Conservation (phyloP, 2,329 filamentous ascomycete species). For the Hymenoscyphus fraxineus region DNA sequence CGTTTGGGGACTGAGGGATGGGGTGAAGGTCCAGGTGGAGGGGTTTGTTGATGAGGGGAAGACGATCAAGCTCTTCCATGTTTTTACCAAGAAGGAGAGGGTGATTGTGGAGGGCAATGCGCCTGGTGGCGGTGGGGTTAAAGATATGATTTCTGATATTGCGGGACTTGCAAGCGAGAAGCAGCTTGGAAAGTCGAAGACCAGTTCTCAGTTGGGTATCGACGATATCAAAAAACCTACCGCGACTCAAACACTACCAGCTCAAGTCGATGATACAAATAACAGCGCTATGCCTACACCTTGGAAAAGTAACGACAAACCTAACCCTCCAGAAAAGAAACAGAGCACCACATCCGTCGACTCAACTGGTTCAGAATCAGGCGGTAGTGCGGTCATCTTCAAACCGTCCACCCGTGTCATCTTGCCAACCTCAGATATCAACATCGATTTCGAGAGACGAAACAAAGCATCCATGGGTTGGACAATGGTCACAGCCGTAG, state of each 20-base stretch:
- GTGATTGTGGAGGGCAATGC: constrained; percentile 59
- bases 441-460: constrained; percentile 82
- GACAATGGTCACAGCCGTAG: constrained; percentile 88
- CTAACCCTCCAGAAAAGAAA: not conserved
- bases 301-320: not conserved
- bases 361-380: constrained; percentile 43
- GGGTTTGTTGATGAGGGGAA: constrained; percentile 87
- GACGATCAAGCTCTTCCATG: constrained; percentile 78
- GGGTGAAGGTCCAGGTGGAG: constrained; percentile 82
- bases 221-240: not conserved
- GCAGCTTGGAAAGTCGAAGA: constrained; percentile 21
- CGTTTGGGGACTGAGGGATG: constrained; percentile 81
- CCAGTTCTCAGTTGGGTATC: constrained; percentile 14
- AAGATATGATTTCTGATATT: constrained; percentile 53
- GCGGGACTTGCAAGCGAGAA: constrained; percentile 36
- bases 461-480: constrained; percentile 75
- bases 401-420: constrained; percentile 65
- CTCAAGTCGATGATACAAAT: not conserved
- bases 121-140: constrained; percentile 46
- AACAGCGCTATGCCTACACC: not conserved
- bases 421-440: constrained; percentile 79
- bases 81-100: constrained; percentile 70
- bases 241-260: not conserved
- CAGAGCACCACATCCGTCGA: not conserved
- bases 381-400: constrained; percentile 74